A percentile compares a stretch with the other conserved stretches of the same genome.
phyloP scores from a whole-genome alignment of 78 protist genomes.

The Dictyostelium intermedium region DNA sequence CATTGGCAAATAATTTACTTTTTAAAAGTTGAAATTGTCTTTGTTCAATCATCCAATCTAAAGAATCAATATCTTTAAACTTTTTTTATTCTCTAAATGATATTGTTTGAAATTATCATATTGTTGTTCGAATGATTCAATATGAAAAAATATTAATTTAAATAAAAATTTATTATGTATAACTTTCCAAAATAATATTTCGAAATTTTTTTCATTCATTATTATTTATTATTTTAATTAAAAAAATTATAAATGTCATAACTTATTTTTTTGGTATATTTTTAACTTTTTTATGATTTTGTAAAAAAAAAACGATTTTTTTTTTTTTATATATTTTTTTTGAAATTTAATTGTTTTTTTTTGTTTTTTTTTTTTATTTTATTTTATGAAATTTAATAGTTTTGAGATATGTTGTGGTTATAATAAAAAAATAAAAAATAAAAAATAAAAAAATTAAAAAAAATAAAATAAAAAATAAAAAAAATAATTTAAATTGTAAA shows the following conservation, averaged over 20 bases:
- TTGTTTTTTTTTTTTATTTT: no score
- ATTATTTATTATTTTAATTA: no score
- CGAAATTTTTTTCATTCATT: background rate
- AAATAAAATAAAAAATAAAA: no score
- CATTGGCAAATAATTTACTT: background rate
- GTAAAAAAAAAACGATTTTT: no score
- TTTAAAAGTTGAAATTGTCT: background rate
- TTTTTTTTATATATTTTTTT: no score
- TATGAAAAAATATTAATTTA: background rate
- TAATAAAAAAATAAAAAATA: no score
- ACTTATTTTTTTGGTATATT: background rate
- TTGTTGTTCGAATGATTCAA: background rate
- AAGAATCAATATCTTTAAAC: background rate
- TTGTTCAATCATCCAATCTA: background rate
- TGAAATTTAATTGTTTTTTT: no score
- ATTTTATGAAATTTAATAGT: no score
- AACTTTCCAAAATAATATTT: background rate
- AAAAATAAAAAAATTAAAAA: no score
- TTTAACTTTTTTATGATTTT: background rate
- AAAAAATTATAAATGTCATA: background rate
- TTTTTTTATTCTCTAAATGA: background rate
- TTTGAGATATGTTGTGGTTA: no score
- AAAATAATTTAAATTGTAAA: no score
- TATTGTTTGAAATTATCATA: background rate
- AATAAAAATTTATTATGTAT: slow-evolving; percentile 5